A percentile compares a stretch with the other conserved stretches of the same genome.
Evolutionary conservation across 2,329 filamentous ascomycete genomes (phyloP).

Genomic region (Podosphaera fusca): DNA sequence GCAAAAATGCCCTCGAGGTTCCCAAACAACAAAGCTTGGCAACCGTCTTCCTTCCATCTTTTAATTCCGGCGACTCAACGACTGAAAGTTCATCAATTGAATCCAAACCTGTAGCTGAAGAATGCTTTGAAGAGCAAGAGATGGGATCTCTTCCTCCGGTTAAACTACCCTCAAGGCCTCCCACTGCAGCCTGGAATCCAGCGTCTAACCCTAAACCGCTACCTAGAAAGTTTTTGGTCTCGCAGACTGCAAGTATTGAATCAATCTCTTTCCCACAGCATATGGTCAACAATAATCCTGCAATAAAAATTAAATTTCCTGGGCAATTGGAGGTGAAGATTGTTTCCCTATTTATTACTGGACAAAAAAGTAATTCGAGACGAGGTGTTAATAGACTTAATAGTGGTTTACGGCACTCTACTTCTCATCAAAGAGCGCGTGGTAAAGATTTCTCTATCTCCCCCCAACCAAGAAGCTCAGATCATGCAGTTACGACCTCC

Average conservation of each 20-base stretch:
- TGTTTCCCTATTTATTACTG: constrained; percentile 17
- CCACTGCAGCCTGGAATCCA: constrained; percentile 39
- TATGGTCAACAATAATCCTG: constrained; percentile 18
- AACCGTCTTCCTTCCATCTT: constrained; percentile 44
- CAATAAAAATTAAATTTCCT: constrained; percentile 23
- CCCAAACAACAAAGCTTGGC: constrained; percentile 23
- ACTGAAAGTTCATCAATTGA: constrained; percentile 23
- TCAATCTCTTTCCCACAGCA: constrained; percentile 19
- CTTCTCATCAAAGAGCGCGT: constrained; percentile 12
- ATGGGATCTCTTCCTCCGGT: constrained; percentile 56
- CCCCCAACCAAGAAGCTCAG: constrained; percentile 10
- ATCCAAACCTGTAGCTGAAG: constrained; percentile 50
- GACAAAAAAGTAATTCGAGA: constrained; percentile 15
- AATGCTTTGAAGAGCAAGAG: constrained; percentile 62
- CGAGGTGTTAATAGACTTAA: constrained; percentile 11
- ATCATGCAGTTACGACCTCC: constrained; percentile 8
- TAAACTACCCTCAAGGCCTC: constrained; percentile 37
- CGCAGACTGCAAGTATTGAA: constrained; percentile 23
- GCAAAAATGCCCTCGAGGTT: constrained; percentile 41
- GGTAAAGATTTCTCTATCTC: constrained; percentile 11
- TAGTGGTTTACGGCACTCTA: constrained; percentile 1
- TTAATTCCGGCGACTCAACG: constrained; percentile 9
- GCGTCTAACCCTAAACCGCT: constrained; percentile 31
- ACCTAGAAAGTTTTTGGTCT: constrained; percentile 26
- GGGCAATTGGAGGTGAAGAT: constrained; percentile 21